Conservation (phyloP, 352 stramenopile species). For the Globisporangium sylvaticum region DNA sequence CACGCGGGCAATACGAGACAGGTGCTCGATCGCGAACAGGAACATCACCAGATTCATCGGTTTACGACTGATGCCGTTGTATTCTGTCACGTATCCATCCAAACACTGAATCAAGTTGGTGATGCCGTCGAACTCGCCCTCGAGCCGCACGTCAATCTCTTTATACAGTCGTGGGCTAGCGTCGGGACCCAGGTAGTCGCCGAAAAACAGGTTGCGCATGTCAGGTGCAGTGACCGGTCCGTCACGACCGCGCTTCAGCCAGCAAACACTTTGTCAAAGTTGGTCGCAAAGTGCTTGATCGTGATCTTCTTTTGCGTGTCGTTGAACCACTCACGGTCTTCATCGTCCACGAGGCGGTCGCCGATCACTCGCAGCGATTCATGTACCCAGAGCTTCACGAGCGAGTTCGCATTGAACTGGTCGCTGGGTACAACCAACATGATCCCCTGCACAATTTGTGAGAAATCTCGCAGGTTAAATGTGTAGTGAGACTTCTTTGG, state of each 20-base stretch:
- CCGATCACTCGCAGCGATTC: constrained; percentile 94
- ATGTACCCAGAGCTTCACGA: constrained; percentile 93
- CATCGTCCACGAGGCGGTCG: constrained; percentile 91
- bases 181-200: constrained; percentile 87
- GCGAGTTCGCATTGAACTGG: constrained; percentile 67
- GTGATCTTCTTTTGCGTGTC: constrained; percentile 85
- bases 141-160: constrained; percentile 69
- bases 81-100: constrained; percentile 89
- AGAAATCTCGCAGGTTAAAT: constrained; percentile 95
- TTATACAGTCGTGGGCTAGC: constrained; percentile 75
- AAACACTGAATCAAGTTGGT: constrained; percentile 77
- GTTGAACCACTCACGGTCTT: constrained; percentile 92
- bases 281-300: constrained; percentile 82
- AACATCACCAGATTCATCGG: constrained; percentile 97
- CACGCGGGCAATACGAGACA: constrained; percentile 89
- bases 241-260: constrained; percentile 68
- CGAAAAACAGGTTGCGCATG: constrained; percentile 92
- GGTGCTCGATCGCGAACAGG: constrained; percentile 93
- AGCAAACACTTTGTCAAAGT: constrained; percentile 88
- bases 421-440: constrained; percentile 88
- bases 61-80: constrained; percentile 91
- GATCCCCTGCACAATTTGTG: constrained; percentile 91
- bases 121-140: constrained; percentile 74
- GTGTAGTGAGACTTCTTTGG: constrained; percentile 95
- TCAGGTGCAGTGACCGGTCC: constrained; percentile 69